Evolutionary conservation across 352 stramenopile species (phyloP).

Genomic region (Phytopythium cucurbitacearum): DNA sequence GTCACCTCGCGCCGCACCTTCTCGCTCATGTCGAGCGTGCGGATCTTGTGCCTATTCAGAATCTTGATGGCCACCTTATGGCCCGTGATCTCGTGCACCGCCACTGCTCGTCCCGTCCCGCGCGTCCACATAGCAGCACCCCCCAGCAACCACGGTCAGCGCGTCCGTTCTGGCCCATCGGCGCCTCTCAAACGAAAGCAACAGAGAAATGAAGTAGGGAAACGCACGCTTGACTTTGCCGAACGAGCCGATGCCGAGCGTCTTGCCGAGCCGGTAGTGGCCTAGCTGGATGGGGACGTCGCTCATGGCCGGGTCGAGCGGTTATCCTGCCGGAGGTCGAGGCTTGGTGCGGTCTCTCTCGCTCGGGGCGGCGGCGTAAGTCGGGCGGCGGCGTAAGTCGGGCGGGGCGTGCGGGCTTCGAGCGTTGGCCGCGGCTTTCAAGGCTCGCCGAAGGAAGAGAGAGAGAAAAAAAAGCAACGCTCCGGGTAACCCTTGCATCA

Average conservation of each 20-base stretch:
- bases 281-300: slow-evolving; percentile 94
- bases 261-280: slow-evolving; percentile 98
- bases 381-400: not conserved
- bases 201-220: slow-evolving; percentile 4
- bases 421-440: slow-evolving; percentile 2
- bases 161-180: not conserved
- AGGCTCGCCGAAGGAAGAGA: not conserved
- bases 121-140: not conserved
- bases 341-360: not conserved
- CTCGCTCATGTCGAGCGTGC: slow-evolving; percentile 98
- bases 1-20: slow-evolving; percentile 99
- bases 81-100: slow-evolving; percentile 96
- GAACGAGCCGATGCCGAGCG: slow-evolving; percentile 99
- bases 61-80: slow-evolving; percentile 99
- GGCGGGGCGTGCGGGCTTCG: slow-evolving; percentile 1
- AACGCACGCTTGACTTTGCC: slow-evolving; percentile 97
- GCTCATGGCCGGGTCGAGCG: slow-evolving; percentile 36
- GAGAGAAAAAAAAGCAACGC: slow-evolving; percentile 2
- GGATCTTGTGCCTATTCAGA: slow-evolving; percentile 99
- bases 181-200: slow-evolving; percentile 3
- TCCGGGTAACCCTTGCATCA: not conserved
- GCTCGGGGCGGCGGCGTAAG: not conserved
- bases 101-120: slow-evolving; percentile 59
- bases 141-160: not conserved
- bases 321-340: not conserved